These are phyloP conservation scores for Prunus padus DNA, from an alignment of 306 rosid species.

Conservation along the genomic window DNA sequence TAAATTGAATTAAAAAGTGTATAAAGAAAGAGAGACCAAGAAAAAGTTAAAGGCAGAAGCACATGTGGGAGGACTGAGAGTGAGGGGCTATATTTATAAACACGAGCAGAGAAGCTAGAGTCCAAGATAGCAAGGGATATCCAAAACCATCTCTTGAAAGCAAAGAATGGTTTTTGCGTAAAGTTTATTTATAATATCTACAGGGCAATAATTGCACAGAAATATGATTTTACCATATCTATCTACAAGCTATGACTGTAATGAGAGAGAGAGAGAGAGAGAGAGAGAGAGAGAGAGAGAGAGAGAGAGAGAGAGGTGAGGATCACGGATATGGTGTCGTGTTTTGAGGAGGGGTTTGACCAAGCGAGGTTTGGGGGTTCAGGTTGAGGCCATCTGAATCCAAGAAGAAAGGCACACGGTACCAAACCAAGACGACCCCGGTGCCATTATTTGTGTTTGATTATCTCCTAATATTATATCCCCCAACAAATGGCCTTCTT, in stretches of 20 bases:
- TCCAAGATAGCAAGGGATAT: constrained; percentile 7
- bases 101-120: neutral
- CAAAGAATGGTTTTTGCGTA: constrained; percentile 29
- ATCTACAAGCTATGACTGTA: neutral
- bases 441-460: neutral
- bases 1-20: neutral
- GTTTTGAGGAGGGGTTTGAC: constrained; percentile 24
- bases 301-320: constrained; percentile 2
- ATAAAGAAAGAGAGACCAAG: constrained; percentile 7
- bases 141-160: constrained; percentile 48
- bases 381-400: neutral
- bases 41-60: constrained; percentile 16
- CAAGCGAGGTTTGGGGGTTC: neutral
- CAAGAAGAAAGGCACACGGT: neutral
- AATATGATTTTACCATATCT: neutral
- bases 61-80: constrained; percentile 25
- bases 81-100: constrained; percentile 17
- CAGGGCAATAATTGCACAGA: neutral
- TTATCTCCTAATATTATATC: neutral
- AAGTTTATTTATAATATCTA: constrained; percentile 6
- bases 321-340: constrained; percentile 39
- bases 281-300: neutral
- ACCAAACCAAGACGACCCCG: neutral
- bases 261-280: neutral
- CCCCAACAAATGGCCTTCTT: neutral